Evolutionary conservation across 2,329 filamentous ascomycete genomes (phyloP).

Genomic region (Zymoseptoria ardabiliae): DNA sequence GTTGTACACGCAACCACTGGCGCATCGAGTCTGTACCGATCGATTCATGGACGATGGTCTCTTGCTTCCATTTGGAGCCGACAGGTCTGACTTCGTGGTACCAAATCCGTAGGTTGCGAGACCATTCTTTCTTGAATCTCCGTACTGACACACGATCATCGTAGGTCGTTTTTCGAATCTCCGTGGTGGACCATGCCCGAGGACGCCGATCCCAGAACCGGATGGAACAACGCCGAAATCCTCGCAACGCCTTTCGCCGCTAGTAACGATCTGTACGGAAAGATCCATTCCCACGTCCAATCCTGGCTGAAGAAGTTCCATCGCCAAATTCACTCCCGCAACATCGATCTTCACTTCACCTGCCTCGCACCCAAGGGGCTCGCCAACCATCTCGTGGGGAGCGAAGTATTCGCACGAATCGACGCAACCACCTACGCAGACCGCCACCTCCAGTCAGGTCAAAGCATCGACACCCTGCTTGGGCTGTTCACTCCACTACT

Average conservation of each 20-base stretch:
- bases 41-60: conserved; percentile 37
- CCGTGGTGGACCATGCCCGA: conserved; percentile 34
- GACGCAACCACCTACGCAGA: conserved; percentile 13
- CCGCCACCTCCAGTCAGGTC: conserved; percentile 35
- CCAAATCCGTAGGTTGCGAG: conserved; percentile 37
- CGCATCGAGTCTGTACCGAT: conserved; percentile 21
- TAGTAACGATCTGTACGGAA: conserved; percentile 34
- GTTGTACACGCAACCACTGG: conserved; percentile 20
- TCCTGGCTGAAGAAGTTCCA: conserved; percentile 29
- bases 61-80: conserved; percentile 35
- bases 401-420: conserved; percentile 2
- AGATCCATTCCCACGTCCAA: conserved; percentile 32
- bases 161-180: conserved; percentile 32
- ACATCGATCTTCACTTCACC: conserved; percentile 26
- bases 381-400: neutral
- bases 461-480: conserved; percentile 27
- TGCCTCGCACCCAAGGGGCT: conserved; percentile 24
- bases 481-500: conserved; percentile 29
- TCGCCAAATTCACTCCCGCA: conserved; percentile 14
- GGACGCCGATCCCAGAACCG: conserved; percentile 30
- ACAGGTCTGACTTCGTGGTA: conserved; percentile 25
- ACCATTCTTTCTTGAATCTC: neutral
- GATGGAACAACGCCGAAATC: conserved; percentile 32
- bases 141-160: neutral
- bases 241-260: conserved; percentile 8